These are phyloP conservation scores for Hypholoma fasciculare DNA, from an alignment of 768 basidiomycete genomes.

Conservation along the genomic window DNA sequence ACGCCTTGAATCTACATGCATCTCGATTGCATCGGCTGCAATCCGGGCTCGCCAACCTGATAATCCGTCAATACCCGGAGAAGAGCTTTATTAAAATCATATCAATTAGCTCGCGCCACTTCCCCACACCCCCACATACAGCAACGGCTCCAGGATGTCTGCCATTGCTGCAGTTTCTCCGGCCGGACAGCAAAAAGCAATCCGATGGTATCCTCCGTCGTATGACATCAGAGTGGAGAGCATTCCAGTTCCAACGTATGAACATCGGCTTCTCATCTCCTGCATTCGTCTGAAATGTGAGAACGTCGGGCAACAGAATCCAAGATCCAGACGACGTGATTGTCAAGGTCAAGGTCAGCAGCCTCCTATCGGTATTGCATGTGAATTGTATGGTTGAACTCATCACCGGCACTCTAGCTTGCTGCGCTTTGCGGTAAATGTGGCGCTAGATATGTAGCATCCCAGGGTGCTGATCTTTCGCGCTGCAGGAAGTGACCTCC, in stretches of 20 bases:
- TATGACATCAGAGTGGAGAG: slow-evolving; percentile 72
- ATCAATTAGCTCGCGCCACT: not conserved
- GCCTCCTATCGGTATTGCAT: not conserved
- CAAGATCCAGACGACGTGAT: slow-evolving; percentile 77
- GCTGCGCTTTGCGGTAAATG: slow-evolving; percentile 59
- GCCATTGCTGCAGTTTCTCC: slow-evolving; percentile 3
- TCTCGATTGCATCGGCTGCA: slow-evolving; percentile 11
- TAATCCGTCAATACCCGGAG: slow-evolving; percentile 9
- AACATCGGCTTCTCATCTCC: not conserved
- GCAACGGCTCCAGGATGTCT: slow-evolving; percentile 9
- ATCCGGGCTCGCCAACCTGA: slow-evolving; percentile 7
- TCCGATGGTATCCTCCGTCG: slow-evolving; percentile 67
- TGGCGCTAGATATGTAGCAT: too few relatives aligned
- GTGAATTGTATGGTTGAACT: not conserved
- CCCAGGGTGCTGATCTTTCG: too few relatives aligned
- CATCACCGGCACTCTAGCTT: slow-evolving; percentile 36
- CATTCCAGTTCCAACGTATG: slow-evolving; percentile 52
- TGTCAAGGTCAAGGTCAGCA: slow-evolving; percentile 64
- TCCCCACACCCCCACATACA: not conserved
- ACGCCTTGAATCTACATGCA: not conserved
- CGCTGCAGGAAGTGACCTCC: slow-evolving; percentile 63
- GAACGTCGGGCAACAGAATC: slow-evolving; percentile 42
- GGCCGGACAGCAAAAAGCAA: slow-evolving; percentile 36
- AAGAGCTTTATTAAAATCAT: slow-evolving; percentile 1
- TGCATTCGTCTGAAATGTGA: not conserved